phyloP scores from a whole-genome alignment of 2,329 filamentous ascomycete species.

The Pyricularia grisea region DNA sequence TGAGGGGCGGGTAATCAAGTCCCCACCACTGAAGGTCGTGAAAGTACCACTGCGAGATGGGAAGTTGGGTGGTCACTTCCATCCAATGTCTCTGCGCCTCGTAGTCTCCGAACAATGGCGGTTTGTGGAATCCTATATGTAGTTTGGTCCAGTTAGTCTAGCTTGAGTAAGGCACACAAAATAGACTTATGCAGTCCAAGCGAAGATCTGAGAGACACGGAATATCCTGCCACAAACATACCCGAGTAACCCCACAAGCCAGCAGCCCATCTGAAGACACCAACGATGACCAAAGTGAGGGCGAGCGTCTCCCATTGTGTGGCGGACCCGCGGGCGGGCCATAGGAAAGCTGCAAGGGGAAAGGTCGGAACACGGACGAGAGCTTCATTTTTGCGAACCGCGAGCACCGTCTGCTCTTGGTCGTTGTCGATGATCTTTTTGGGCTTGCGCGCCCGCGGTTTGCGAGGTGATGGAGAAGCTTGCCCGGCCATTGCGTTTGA shows the following conservation, averaged over 20 bases:
- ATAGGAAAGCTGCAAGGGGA: slow-evolving; percentile 86
- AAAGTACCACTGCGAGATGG: slow-evolving; percentile 94
- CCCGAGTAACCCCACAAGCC: slow-evolving; percentile 94
- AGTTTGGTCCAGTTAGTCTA: background rate
- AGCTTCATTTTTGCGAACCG: slow-evolving; percentile 25
- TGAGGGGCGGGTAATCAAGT: slow-evolving; percentile 92
- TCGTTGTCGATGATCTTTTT: slow-evolving; percentile 37
- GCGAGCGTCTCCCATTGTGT: slow-evolving; percentile 93
- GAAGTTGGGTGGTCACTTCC: slow-evolving; percentile 85
- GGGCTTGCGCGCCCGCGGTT: slow-evolving; percentile 43
- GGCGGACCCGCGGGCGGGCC: slow-evolving; percentile 73
- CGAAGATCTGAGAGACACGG: background rate
- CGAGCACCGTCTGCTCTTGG: background rate
- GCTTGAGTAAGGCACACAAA: background rate
- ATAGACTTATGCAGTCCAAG: background rate
- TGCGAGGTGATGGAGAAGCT: slow-evolving; percentile 43
- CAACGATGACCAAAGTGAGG: slow-evolving; percentile 78
- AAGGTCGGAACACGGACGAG: slow-evolving; percentile 61
- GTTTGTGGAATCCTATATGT: slow-evolving; percentile 58
- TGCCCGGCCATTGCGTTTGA: slow-evolving; percentile 30
- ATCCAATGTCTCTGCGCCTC: slow-evolving; percentile 99
- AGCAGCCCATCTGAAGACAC: slow-evolving; percentile 86
- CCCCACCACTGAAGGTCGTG: slow-evolving; percentile 97
- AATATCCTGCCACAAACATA: slow-evolving; percentile 23
- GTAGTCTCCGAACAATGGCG: slow-evolving; percentile 93